These are phyloP conservation scores for Fusarium tupiense DNA, from an alignment of 2,329 filamentous ascomycete genomes.

Conservation along the genomic window DNA sequence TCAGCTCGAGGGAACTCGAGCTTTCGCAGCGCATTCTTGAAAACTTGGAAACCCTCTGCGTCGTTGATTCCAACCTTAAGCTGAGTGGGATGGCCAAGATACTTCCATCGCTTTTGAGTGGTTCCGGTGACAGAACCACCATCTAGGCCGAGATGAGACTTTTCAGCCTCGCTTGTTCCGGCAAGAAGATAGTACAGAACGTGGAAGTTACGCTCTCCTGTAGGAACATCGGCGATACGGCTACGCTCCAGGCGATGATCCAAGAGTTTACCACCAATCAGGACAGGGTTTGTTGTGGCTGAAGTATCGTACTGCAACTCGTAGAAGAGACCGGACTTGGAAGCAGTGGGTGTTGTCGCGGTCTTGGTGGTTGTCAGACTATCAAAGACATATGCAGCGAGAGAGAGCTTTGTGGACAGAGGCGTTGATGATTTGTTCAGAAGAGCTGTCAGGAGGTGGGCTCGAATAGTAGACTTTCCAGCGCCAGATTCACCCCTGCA, in stretches of 20 bases:
- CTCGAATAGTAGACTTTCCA: slow-evolving; percentile 93
- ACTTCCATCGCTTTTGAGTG: slow-evolving; percentile 87
- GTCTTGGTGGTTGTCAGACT: slow-evolving; percentile 97
- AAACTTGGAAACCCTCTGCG: slow-evolving; percentile 92
- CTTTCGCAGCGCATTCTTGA: slow-evolving; percentile 94
- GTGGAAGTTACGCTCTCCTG: slow-evolving; percentile 96
- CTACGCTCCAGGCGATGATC: slow-evolving; percentile 94
- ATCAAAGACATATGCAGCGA: slow-evolving; percentile 95
- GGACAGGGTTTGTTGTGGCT: slow-evolving; percentile 81
- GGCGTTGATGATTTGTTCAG: slow-evolving; percentile 92
- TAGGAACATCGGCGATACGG: slow-evolving; percentile 89
- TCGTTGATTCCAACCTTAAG: slow-evolving; percentile 98
- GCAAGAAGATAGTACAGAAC: slow-evolving; percentile 94
- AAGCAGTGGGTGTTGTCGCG: slow-evolving; percentile 92
- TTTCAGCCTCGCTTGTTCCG: slow-evolving; percentile 90
- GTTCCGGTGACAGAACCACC: slow-evolving; percentile 59
- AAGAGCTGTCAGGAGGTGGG: slow-evolving; percentile 85
- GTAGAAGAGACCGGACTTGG: slow-evolving; percentile 93
- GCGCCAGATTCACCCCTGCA: slow-evolving; percentile 91
- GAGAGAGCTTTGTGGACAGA: slow-evolving; percentile 89
- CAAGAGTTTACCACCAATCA: slow-evolving; percentile 93
- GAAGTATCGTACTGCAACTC: slow-evolving; percentile 97
- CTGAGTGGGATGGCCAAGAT: slow-evolving; percentile 94
- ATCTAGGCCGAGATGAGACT: slow-evolving; percentile 78
- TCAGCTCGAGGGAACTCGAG: slow-evolving; percentile 93